Percentiles rank a stretch among this genome's conserved stretches.
Evolutionary conservation across 1,139 yeast genomes (phyloP).

Genomic region (Suhomyces anneliseae): DNA sequence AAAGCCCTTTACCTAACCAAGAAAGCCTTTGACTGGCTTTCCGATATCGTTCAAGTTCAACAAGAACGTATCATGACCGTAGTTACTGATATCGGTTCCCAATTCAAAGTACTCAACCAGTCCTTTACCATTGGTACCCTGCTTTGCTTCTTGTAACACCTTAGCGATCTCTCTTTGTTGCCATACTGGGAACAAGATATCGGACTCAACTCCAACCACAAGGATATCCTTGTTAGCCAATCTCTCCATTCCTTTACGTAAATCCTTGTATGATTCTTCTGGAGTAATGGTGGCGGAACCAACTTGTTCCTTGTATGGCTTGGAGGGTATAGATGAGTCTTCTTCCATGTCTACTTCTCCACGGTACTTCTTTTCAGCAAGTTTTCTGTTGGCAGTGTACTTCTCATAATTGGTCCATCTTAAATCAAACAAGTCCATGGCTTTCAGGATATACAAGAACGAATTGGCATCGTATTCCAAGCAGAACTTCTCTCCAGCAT

Average conservation of each 20-base stretch:
- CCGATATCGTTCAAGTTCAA: slow-evolving; percentile 80
- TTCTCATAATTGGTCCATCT: slow-evolving; percentile 50
- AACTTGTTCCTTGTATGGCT: slow-evolving; percentile 57
- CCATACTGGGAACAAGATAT: slow-evolving; percentile 90
- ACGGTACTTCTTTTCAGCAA: slow-evolving; percentile 31
- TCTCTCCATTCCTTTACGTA: slow-evolving; percentile 62
- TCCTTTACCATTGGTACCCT: slow-evolving; percentile 29
- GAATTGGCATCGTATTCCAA: slow-evolving; percentile 91
- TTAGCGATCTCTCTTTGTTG: slow-evolving; percentile 83
- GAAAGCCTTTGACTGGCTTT: slow-evolving; percentile 64
- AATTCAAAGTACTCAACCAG: slow-evolving; percentile 66
- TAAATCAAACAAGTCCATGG: slow-evolving; percentile 91
- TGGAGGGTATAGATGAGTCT: slow-evolving; percentile 45
- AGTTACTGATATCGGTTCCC: slow-evolving; percentile 71
- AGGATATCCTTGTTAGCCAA: slow-evolving; percentile 66
- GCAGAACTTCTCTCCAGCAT: slow-evolving; percentile 92
- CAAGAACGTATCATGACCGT: slow-evolving; percentile 89
- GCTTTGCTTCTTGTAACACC: slow-evolving; percentile 45
- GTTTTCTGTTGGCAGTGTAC: slow-evolving; percentile 42
- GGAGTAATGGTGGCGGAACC: slow-evolving; percentile 37
- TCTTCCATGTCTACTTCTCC: slow-evolving; percentile 10
- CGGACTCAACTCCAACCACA: slow-evolving; percentile 90
- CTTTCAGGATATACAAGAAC: slow-evolving; percentile 80
- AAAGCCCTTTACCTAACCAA: slow-evolving; percentile 19
- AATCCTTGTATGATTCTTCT: slow-evolving; percentile 60